Conservation (phyloP, 352 stramenopile genomes). For the Pythium grandisporangium region DNA sequence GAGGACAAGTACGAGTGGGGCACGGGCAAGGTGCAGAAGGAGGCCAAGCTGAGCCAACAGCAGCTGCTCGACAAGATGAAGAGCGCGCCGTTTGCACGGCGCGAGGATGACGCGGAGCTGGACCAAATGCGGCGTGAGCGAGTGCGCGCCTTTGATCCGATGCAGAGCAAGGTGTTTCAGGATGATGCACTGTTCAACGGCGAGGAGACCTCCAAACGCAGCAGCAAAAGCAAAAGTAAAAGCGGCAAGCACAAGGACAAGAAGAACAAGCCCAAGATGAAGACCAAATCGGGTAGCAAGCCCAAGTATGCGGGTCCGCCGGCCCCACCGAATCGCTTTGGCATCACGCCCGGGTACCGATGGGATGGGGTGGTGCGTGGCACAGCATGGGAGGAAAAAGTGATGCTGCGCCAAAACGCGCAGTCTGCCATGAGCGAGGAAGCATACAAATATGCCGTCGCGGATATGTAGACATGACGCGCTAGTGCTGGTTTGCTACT, state of each 20-base stretch:
- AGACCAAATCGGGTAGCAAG: conserved; percentile 20
- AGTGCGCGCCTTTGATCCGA: conserved; percentile 66
- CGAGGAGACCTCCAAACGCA: conserved; percentile 13
- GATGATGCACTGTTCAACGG: conserved; percentile 31
- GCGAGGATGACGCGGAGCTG: conserved; percentile 64
- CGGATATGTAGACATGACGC: conserved; percentile 55
- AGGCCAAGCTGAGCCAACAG: conserved; percentile 43
- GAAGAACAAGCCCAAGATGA: conserved; percentile 37
- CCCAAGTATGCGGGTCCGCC: conserved; percentile 62
- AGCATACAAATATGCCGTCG: conserved; percentile 71
- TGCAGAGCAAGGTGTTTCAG: conserved; percentile 69
- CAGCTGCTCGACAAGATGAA: conserved; percentile 61
- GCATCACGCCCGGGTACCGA: conserved; percentile 94
- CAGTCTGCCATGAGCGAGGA: conserved; percentile 52
- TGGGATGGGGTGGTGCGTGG: conserved; percentile 97
- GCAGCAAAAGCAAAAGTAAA: background rate
- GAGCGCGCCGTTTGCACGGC: conserved; percentile 46
- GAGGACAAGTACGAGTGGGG: conserved; percentile 80
- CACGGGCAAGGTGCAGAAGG: conserved; percentile 74
- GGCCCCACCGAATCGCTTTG: conserved; percentile 78
- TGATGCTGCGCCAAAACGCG: conserved; percentile 78
- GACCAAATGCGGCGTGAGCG: conserved; percentile 46
- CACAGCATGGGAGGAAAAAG: conserved; percentile 94
- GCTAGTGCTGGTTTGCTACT: background rate
- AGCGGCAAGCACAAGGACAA: conserved; percentile 25